These are phyloP conservation scores for Hordeum pubiflorum DNA, from an alignment of 202 grass and related monocot genomes.

Conservation along the genomic window DNA sequence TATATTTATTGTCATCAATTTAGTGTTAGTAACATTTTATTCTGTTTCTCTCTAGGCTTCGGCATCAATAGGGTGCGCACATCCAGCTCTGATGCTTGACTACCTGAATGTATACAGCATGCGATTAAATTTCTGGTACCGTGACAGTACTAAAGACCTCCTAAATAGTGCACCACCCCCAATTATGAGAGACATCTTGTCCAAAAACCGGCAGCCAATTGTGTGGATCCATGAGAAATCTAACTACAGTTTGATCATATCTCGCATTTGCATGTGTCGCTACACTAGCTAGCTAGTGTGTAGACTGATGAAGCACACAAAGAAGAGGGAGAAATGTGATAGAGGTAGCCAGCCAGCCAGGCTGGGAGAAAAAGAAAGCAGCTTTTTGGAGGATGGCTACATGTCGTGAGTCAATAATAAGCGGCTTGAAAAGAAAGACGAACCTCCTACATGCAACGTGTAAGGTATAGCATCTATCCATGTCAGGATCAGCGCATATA, in stretches of 20 bases:
- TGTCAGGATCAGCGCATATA: not conserved
- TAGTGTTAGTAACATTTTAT: not conserved
- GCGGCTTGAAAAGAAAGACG: not conserved
- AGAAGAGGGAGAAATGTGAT: not conserved
- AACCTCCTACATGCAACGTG: constrained; percentile 12
- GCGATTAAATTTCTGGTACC: not conserved
- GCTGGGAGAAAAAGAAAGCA: not conserved
- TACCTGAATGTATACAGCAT: not conserved
- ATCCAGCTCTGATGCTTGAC: not conserved
- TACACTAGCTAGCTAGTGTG: not conserved
- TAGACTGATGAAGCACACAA: not conserved
- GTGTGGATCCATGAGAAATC: not conserved
- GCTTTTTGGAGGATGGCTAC: constrained; percentile 22
- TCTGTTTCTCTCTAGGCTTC: not conserved
- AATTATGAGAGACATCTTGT: not conserved
- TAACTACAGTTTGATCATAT: not conserved
- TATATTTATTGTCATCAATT: too few relatives aligned
- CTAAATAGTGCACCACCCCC: not conserved
- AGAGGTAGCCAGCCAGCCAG: not conserved
- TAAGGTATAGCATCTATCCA: not conserved
- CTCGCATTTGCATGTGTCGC: not conserved
- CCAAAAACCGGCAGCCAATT: not conserved
- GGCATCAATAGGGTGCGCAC: not conserved
- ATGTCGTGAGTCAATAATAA: not conserved
- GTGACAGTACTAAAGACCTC: not conserved